phyloP scores from a whole-genome alignment of 768 basidiomycete genomes.

The Pulveroboletus sp. region DNA sequence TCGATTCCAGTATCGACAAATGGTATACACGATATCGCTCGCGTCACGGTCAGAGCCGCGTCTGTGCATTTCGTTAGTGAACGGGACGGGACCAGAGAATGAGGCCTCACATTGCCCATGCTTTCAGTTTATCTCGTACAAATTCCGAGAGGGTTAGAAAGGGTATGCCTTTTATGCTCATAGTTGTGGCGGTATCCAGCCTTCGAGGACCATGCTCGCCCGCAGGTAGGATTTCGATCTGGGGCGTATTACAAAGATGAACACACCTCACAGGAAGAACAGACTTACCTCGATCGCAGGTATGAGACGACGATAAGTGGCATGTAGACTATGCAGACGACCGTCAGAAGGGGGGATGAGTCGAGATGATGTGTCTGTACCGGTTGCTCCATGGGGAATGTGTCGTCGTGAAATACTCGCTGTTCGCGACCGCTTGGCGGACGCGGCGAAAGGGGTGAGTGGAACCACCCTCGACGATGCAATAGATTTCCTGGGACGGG shows the following conservation, averaged over 20 bases:
- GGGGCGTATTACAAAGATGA: slow-evolving; percentile 5
- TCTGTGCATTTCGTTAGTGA: slow-evolving; percentile 36
- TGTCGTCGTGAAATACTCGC: slow-evolving; percentile 59
- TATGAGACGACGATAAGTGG: slow-evolving; percentile 70
- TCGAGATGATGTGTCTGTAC: slow-evolving; percentile 35
- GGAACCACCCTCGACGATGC: slow-evolving; percentile 75
- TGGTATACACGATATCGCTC: slow-evolving; percentile 66
- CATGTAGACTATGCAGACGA: slow-evolving; percentile 53
- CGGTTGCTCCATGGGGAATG: slow-evolving; percentile 86
- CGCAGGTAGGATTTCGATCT: slow-evolving; percentile 83
- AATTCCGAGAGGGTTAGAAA: slow-evolving; percentile 86
- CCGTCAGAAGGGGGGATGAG: slow-evolving; percentile 9
- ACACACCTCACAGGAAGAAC: background rate
- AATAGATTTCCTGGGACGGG: slow-evolving; percentile 68
- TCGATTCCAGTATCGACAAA: slow-evolving; percentile 74
- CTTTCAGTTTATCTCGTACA: slow-evolving; percentile 77
- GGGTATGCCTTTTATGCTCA: slow-evolving; percentile 65
- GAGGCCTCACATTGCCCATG: slow-evolving; percentile 68
- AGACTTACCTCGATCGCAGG: slow-evolving; percentile 67
- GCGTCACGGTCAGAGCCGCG: slow-evolving; percentile 71
- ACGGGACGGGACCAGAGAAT: slow-evolving; percentile 1
- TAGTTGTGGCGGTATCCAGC: slow-evolving; percentile 63
- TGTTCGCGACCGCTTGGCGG: slow-evolving; percentile 66
- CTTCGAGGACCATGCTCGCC: slow-evolving; percentile 78
- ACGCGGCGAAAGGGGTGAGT: slow-evolving; percentile 76